These are phyloP conservation scores for Periconia digitata DNA, from an alignment of 2,329 filamentous ascomycete genomes.

Conservation along the genomic window DNA sequence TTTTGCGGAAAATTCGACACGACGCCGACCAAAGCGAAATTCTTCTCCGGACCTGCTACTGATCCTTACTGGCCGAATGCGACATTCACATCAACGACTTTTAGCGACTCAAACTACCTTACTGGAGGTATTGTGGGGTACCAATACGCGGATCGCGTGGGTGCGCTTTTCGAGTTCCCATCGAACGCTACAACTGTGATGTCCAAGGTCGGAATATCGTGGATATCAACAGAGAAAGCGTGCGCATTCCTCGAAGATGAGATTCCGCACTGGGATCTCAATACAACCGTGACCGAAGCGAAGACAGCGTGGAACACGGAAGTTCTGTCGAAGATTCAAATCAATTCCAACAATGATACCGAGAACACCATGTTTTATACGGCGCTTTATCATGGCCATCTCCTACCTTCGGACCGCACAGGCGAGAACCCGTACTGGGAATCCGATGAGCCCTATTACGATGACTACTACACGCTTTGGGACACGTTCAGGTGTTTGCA, in stretches of 20 bases:
- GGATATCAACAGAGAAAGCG: constrained; percentile 52
- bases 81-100: background rate
- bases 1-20: constrained; percentile 3
- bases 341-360: constrained; percentile 7
- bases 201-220: constrained; percentile 53
- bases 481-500: constrained; percentile 13
- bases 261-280: constrained; percentile 53
- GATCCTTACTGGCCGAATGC: constrained; percentile 2
- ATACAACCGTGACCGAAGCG: constrained; percentile 38
- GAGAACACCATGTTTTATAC: constrained; percentile 36
- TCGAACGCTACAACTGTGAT: constrained; percentile 38
- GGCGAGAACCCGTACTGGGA: constrained; percentile 30
- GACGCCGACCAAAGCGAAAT: background rate
- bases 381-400: constrained; percentile 33
- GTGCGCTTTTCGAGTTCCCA: constrained; percentile 50
- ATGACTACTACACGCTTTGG: constrained; percentile 32
- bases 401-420: constrained; percentile 41
- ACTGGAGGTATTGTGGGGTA: background rate
- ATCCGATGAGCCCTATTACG: constrained; percentile 38
- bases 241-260: constrained; percentile 67
- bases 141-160: constrained; percentile 43
- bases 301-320: constrained; percentile 43
- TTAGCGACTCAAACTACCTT: background rate
- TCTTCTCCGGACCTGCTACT: background rate
- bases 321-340: constrained; percentile 57